Evolutionary conservation across 257 asterid genomes (phyloP), one percentile per base, ranked within the genome.

Genomic region (Nicotiana undulata): DNA sequence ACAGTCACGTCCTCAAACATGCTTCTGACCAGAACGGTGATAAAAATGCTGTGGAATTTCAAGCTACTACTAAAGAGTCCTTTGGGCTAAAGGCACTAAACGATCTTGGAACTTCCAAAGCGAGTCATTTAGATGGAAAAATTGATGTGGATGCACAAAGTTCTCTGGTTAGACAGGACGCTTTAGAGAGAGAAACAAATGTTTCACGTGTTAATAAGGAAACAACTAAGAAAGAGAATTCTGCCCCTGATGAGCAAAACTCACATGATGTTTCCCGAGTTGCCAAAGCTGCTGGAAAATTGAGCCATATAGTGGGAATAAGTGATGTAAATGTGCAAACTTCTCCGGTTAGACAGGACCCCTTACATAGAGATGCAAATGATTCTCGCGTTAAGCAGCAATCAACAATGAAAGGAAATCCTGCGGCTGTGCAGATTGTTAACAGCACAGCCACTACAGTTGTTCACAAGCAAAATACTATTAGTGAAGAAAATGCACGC

Each of bases 51-150:
- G 65, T 82, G 83, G 87, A 52, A 53, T 68, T 49, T 72, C 80
- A 61, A 65, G 88, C 84, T 74, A 74, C 52, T 74, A 13, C 52
- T 49, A 34, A 60, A 22, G 79, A 74, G 79, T 26, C 63, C 79
- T 26, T 26, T 77, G 87, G 85, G 81, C 80, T 79, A 34, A 77
- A 74, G 80, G 49, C 85, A 79, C 64, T 75, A 75, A 84, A 83
- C 59, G 79, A 64, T 76, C 72, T 77, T 80, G 83, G 84, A 84
- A 84, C 81, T 83, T 76, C 51, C 84, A 89, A 59, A 77, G 81
- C 32, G 9, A 63, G 83, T 63, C 56, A 13, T 58, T 29, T 82
- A 51, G 40, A 59, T 58, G 83, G 75, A 74, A 83, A 75, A 75
- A 85, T 82, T 67, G 83, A 77, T 86, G 81, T 83, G 34, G 77